Conservation (phyloP, 2,329 filamentous ascomycete species). For the Scedosporium dehoogii region DNA sequence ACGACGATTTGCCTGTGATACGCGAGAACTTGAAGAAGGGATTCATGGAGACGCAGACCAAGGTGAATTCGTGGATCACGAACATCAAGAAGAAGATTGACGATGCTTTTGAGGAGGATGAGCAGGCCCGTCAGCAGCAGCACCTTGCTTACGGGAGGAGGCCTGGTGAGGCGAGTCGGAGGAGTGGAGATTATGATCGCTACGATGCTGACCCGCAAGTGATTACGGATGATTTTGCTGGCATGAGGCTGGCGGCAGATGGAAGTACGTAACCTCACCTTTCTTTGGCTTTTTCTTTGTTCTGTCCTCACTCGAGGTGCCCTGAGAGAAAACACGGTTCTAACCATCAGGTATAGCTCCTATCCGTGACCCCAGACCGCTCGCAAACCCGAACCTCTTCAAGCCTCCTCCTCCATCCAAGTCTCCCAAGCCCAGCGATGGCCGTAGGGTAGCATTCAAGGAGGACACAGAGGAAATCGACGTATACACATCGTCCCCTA, state of each 20-base stretch:
- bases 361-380: slow-evolving; percentile 46
- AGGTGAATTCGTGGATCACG: slow-evolving; percentile 86
- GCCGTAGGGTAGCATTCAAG: slow-evolving; percentile 47
- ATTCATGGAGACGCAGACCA: slow-evolving; percentile 86
- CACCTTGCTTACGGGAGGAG: slow-evolving; percentile 29
- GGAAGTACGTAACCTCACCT: slow-evolving; percentile 39
- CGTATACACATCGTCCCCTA: slow-evolving; percentile 59
- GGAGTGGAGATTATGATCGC: slow-evolving; percentile 79
- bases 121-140: slow-evolving; percentile 17
- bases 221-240: slow-evolving; percentile 78
- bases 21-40: slow-evolving; percentile 89
- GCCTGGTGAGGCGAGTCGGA: slow-evolving; percentile 52
- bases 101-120: slow-evolving; percentile 68
- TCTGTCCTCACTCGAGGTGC: not conserved
- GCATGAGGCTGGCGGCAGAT: slow-evolving; percentile 53
- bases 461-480: slow-evolving; percentile 67
- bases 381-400: slow-evolving; percentile 72
- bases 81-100: slow-evolving; percentile 90
- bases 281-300: not conserved
- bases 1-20: slow-evolving; percentile 91
- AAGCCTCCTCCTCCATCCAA: slow-evolving; percentile 50
- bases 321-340: not conserved
- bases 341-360: slow-evolving; percentile 33
- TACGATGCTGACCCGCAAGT: slow-evolving; percentile 94
- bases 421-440: slow-evolving; percentile 38